Conservation (phyloP, 176 grass and related monocot genomes). For the Aechmea fasciata region DNA sequence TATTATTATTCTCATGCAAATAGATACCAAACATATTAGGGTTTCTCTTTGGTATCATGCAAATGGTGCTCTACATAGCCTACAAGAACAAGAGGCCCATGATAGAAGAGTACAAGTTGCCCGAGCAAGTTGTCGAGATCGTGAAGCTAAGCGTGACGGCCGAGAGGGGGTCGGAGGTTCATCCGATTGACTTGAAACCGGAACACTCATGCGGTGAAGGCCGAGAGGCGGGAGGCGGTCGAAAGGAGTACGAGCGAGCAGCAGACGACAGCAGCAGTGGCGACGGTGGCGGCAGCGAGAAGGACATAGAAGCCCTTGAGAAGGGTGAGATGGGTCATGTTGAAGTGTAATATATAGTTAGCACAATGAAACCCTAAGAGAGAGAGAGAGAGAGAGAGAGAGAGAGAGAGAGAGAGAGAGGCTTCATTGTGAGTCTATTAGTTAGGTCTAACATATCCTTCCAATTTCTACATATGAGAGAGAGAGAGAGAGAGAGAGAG, state of each 20-base stretch:
- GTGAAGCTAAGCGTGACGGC: conserved; percentile 5
- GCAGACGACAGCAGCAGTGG: not conserved
- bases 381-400: too few relatives aligned
- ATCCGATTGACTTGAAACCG: conserved; percentile 35
- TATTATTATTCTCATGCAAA: not conserved
- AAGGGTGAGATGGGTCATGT: not conserved
- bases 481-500: too few relatives aligned
- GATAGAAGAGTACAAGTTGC: conserved; percentile 36
- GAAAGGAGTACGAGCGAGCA: not conserved
- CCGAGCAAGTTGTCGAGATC: conserved; percentile 34
- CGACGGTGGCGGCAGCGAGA: not conserved
- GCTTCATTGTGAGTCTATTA: too few relatives aligned
- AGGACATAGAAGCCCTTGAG: not conserved
- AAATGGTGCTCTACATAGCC: conserved; percentile 71
- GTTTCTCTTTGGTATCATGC: conserved; percentile 65
- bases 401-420: too few relatives aligned
- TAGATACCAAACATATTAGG: conserved; percentile 67
- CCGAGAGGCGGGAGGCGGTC: not conserved
- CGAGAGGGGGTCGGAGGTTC: conserved; percentile 36
- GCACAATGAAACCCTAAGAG: not conserved
- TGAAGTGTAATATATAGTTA: not conserved
- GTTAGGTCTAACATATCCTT: too few relatives aligned
- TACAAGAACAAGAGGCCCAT: conserved; percentile 33
- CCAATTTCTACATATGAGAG: too few relatives aligned
- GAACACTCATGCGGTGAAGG: not conserved